These are phyloP conservation scores for Sutorius eximius DNA, from an alignment of 1,284 basidiomycete genomes.

Conservation along the genomic window DNA sequence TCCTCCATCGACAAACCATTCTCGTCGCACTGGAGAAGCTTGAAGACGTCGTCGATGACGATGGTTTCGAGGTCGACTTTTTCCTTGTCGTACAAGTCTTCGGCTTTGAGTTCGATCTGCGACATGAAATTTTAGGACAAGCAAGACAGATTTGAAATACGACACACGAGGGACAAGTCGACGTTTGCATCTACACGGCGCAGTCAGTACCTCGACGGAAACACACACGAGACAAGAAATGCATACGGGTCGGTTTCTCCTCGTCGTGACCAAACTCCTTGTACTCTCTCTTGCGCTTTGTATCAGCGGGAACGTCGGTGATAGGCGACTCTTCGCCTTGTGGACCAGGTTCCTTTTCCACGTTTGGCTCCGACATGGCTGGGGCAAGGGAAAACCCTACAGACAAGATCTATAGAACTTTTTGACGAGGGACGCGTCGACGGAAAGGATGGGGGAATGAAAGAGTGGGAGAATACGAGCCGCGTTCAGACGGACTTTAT, in stretches of 20 bases:
- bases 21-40: constrained; percentile 87
- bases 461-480: constrained; percentile 33
- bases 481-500: constrained; percentile 36
- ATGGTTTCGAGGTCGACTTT: constrained; percentile 98
- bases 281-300: constrained; percentile 85
- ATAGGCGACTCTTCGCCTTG: constrained; percentile 42
- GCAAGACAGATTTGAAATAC: constrained; percentile 6
- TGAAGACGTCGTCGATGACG: constrained; percentile 96
- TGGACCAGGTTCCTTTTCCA: constrained; percentile 66
- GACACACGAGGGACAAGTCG: constrained; percentile 73
- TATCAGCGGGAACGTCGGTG: constrained; percentile 24
- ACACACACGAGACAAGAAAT: constrained; percentile 8
- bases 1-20: constrained; percentile 78
- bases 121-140: background rate
- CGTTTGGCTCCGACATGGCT: constrained; percentile 44
- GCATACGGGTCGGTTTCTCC: constrained; percentile 68
- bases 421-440: constrained; percentile 12
- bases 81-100: constrained; percentile 97
- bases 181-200: constrained; percentile 69
- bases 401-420: constrained; percentile 31
- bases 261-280: constrained; percentile 87
- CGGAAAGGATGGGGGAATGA: constrained; percentile 20
- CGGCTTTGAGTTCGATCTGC: constrained; percentile 84
- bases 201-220: background rate
- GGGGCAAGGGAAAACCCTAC: constrained; percentile 24